A percentile compares a stretch with the other conserved stretches of the same genome.
phyloP scores from a whole-genome alignment of 2,329 filamentous ascomycete genomes.

The Fusarium albosuccineum region DNA sequence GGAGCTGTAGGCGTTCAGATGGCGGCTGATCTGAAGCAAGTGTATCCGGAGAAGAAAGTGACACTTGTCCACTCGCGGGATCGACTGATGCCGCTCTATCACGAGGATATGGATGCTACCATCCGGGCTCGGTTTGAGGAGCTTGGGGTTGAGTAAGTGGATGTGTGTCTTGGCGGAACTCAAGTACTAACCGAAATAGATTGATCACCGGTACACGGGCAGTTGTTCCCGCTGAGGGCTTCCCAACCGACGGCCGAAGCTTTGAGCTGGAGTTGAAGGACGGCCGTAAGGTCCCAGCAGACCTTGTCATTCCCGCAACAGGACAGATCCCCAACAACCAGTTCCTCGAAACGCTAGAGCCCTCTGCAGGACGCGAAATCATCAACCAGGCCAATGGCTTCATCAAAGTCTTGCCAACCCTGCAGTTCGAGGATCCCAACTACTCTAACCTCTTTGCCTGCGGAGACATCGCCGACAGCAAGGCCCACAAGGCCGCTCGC shows the following conservation, averaged over 20 bases:
- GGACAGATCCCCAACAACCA: conserved; percentile 46
- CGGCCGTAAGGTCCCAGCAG: conserved; percentile 35
- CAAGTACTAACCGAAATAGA: conserved; percentile 14
- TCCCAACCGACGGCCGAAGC: conserved; percentile 34
- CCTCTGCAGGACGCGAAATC: conserved; percentile 13
- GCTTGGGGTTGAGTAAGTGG: conserved; percentile 40
- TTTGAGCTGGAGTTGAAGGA: conserved; percentile 42
- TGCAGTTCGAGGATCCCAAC: conserved; percentile 42
- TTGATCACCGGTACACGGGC: conserved; percentile 42
- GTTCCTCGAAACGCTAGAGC: conserved; percentile 32
- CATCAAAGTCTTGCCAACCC: conserved; percentile 34
- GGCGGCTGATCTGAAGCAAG: conserved; percentile 44
- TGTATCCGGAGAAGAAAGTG: conserved; percentile 42
- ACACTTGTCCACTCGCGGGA: conserved; percentile 44
- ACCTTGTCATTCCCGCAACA: conserved; percentile 43
- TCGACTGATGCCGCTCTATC: conserved; percentile 43
- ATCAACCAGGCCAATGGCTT: conserved; percentile 42
- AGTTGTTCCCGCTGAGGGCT: conserved; percentile 34
- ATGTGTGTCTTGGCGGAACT: too few relatives aligned
- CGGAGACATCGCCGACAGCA: conserved; percentile 45
- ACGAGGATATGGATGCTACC: conserved; percentile 43
- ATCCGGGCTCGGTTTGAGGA: conserved; percentile 35
- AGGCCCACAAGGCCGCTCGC: conserved; percentile 43
- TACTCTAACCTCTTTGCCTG: conserved; percentile 44
- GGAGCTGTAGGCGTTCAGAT: conserved; percentile 45